These are phyloP conservation scores for Ustilago trichophora DNA, from an alignment of 1,284 basidiomycete species.

Conservation along the genomic window DNA sequence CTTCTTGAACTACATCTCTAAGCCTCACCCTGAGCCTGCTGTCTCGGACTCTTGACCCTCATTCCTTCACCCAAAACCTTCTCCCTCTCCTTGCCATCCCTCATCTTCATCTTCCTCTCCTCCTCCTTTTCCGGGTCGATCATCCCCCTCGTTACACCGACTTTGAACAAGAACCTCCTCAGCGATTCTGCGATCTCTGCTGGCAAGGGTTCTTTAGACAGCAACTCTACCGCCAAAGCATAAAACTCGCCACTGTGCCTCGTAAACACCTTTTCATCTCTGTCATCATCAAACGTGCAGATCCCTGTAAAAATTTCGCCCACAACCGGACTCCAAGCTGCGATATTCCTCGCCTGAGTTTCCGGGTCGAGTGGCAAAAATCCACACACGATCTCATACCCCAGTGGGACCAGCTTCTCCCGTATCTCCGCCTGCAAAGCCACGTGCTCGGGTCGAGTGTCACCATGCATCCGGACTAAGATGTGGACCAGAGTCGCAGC, in stretches of 20 bases:
- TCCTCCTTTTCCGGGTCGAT: conserved; percentile 37
- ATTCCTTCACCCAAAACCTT: conserved; percentile 31
- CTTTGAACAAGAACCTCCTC: conserved; percentile 49
- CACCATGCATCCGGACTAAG: conserved; percentile 90
- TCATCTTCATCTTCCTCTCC: conserved; percentile 22
- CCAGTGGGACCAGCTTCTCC: conserved; percentile 88
- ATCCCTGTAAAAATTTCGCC: conserved; percentile 91
- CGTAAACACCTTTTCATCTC: conserved; percentile 63
- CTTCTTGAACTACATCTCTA: too few species aligned
- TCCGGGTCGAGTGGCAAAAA: conserved; percentile 90
- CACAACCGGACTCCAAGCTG: conserved; percentile 97
- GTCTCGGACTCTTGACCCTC: conserved; percentile 4
- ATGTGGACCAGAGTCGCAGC: conserved; percentile 94
- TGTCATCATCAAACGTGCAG: conserved; percentile 79
- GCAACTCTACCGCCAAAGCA: conserved; percentile 60
- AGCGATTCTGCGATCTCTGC: conserved; percentile 43
- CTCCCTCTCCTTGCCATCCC: conserved; percentile 39
- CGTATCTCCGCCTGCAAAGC: conserved; percentile 83
- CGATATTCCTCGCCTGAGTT: conserved; percentile 92
- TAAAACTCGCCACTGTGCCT: conserved; percentile 57
- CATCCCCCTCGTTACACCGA: conserved; percentile 49
- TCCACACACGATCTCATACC: conserved; percentile 87
- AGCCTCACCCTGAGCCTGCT: too few species aligned
- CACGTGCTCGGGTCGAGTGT: conserved; percentile 84
- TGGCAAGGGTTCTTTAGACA: conserved; percentile 51